A percentile compares a stretch with the other conserved stretches of the same genome.
These are phyloP conservation scores for Sporothrix phasma DNA, from an alignment of 2,329 filamentous ascomycete genomes.

Conservation along the genomic window DNA sequence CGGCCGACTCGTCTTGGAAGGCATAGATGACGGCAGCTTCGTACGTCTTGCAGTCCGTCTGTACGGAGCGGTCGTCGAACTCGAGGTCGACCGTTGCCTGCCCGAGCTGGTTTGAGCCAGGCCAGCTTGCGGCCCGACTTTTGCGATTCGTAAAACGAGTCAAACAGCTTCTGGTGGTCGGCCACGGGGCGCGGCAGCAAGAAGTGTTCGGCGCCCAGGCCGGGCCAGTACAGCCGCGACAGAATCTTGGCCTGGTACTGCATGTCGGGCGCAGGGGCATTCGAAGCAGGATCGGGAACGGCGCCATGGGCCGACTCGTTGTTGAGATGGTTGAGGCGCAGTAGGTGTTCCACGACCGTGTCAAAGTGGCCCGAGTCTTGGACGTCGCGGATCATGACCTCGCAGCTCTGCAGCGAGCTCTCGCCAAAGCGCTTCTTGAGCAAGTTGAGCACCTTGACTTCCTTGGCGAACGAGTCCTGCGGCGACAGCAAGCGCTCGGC, in stretches of 20 bases:
- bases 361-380: conserved; percentile 72
- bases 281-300: neutral
- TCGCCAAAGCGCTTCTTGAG: conserved; percentile 86
- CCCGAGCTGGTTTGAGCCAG: conserved; percentile 77
- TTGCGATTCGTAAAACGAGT: conserved; percentile 63
- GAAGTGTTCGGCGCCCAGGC: conserved; percentile 61
- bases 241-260: conserved; percentile 71
- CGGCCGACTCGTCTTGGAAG: conserved; percentile 48
- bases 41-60: conserved; percentile 67
- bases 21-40: conserved; percentile 81
- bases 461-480: conserved; percentile 64
- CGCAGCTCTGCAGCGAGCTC: conserved; percentile 75
- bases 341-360: conserved; percentile 48
- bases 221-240: conserved; percentile 89
- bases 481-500: conserved; percentile 66
- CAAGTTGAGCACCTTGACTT: conserved; percentile 71
- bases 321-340: conserved; percentile 30
- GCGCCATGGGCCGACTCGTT: neutral
- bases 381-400: conserved; percentile 95
- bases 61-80: conserved; percentile 66
- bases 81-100: conserved; percentile 72
- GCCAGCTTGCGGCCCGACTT: conserved; percentile 79
- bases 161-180: conserved; percentile 59
- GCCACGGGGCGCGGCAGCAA: conserved; percentile 48
- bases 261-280: conserved; percentile 19